Evolutionary conservation across 2,329 filamentous ascomycete genomes (phyloP).

Genomic region (Sporothrix globosa): DNA sequence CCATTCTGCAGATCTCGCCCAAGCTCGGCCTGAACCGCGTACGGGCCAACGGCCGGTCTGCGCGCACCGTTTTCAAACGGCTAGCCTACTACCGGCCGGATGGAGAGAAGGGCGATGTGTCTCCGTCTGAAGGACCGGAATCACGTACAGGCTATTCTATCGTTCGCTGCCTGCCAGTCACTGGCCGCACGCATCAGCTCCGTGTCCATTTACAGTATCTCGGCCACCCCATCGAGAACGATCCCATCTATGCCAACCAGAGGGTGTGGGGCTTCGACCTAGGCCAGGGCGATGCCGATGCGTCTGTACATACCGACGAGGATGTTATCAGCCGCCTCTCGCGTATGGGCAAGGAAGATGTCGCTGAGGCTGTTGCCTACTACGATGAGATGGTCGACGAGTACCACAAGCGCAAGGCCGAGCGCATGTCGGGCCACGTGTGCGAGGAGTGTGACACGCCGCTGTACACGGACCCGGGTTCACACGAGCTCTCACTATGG

Average conservation of each 20-base stretch:
- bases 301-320: slow-evolving; percentile 74
- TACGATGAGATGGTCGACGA: slow-evolving; percentile 90
- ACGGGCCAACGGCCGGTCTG: slow-evolving; percentile 87
- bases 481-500: slow-evolving; percentile 89
- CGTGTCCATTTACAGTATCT: slow-evolving; percentile 93
- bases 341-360: slow-evolving; percentile 91
- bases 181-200: slow-evolving; percentile 91
- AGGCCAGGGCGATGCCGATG: slow-evolving; percentile 68
- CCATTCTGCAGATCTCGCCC: slow-evolving; percentile 90
- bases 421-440: slow-evolving; percentile 84
- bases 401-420: slow-evolving; percentile 87
- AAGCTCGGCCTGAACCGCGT: slow-evolving; percentile 94
- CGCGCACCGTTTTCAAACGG: slow-evolving; percentile 87
- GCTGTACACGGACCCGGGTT: slow-evolving; percentile 88
- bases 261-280: slow-evolving; percentile 85
- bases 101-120: not conserved
- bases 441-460: slow-evolving; percentile 84
- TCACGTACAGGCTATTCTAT: slow-evolving; percentile 76
- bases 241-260: slow-evolving; percentile 95
- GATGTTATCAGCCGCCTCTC: slow-evolving; percentile 85
- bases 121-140: not conserved
- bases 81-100: slow-evolving; percentile 76
- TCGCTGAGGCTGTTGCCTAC: slow-evolving; percentile 87
- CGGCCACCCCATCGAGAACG: slow-evolving; percentile 93
- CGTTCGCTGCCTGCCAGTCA: slow-evolving; percentile 89